phyloP scores from a whole-genome alignment of 108 stramenopile species.

The Chaetoceros tenuissimus region DNA sequence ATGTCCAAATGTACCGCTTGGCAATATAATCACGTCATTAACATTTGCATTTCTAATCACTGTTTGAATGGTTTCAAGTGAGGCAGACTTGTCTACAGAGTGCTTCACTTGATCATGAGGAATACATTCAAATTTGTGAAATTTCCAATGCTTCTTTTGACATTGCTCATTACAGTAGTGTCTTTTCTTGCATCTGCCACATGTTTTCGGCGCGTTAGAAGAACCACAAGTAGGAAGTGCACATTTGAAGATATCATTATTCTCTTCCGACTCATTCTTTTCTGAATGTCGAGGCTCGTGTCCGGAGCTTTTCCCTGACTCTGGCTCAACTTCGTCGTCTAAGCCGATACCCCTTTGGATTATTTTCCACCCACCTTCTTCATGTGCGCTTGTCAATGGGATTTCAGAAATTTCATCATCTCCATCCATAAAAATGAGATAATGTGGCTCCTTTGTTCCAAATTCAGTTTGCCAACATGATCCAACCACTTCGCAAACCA shows the following conservation, averaged over 20 bases:
- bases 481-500: slow-evolving; percentile 17
- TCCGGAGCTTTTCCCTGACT: too few species aligned
- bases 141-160: slow-evolving; percentile 1
- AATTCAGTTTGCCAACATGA: slow-evolving; percentile 16
- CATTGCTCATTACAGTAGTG: neutral
- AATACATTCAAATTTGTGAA: neutral
- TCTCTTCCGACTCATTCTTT: too few species aligned
- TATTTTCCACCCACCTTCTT: slow-evolving; percentile 17
- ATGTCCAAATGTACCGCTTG: neutral
- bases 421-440: slow-evolving; percentile 21
- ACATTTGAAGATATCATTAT: too few species aligned
- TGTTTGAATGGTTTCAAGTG: neutral
- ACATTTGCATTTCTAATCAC: neutral
- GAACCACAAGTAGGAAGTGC: too few species aligned
- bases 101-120: neutral
- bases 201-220: too few species aligned
- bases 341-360: too few species aligned
- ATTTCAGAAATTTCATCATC: slow-evolving; percentile 22
- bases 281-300: too few species aligned
- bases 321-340: too few species aligned
- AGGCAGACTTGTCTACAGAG: neutral
- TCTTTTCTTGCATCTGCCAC: slow-evolving; percentile 1
- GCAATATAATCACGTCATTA: neutral
- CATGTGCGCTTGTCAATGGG: slow-evolving; percentile 19
- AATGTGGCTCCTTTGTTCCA: slow-evolving; percentile 10